A percentile compares a stretch with the other conserved stretches of the same genome.
phyloP scores from a whole-genome alignment of 2,329 filamentous ascomycete species.

The Dactylonectria estremocensis region DNA sequence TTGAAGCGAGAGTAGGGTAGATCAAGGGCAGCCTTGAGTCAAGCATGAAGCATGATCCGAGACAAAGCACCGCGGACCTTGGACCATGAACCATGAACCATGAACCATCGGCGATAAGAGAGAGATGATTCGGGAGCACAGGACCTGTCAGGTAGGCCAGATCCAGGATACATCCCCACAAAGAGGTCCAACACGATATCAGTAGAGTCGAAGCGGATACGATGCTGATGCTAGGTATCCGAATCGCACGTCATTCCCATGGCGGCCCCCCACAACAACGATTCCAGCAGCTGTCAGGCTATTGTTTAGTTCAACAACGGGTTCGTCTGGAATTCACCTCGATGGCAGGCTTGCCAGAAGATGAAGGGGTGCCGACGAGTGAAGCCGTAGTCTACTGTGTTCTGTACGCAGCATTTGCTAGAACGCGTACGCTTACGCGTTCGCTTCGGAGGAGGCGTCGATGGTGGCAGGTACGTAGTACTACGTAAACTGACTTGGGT shows the following conservation, averaged over 20 bases:
- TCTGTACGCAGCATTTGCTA: background rate
- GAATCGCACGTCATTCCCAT: background rate
- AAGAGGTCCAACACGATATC: background rate
- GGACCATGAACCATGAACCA: background rate
- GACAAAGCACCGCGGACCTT: background rate
- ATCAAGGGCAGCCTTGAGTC: conserved; percentile 24
- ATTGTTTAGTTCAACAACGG: background rate
- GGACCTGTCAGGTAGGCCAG: background rate
- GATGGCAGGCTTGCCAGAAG: background rate
- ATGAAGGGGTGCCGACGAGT: background rate
- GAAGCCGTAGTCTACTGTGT: background rate
- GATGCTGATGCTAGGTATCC: background rate
- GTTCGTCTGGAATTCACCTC: background rate
- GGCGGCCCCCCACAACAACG: background rate
- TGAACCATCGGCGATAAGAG: background rate
- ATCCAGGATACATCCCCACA: background rate
- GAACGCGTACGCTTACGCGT: background rate
- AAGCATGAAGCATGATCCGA: conserved; percentile 1
- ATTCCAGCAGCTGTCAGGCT: background rate
- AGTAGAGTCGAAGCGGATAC: background rate
- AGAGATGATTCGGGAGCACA: background rate
- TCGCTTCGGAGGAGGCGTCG: background rate
- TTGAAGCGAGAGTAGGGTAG: conserved; percentile 14
- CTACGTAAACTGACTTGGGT: background rate
- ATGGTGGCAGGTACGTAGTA: background rate